Evolutionary conservation across 176 grass and related monocot genomes (phyloP).

Genomic region (Panicum miliaceum): DNA sequence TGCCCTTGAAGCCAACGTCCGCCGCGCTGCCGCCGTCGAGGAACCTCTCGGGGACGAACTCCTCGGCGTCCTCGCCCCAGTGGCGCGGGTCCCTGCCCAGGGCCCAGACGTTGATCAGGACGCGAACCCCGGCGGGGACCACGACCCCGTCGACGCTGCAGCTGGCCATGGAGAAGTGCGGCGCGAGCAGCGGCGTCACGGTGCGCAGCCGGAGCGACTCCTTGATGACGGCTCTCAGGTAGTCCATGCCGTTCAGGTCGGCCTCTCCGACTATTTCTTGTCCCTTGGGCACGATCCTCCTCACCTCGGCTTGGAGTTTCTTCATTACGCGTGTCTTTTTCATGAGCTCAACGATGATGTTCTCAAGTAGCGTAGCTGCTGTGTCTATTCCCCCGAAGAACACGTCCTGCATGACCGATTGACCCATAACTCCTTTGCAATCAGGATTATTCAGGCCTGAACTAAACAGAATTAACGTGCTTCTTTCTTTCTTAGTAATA

Average conservation of each 20-base stretch:
- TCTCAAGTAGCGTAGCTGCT: slow-evolving; percentile 38
- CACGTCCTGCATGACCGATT: slow-evolving; percentile 44
- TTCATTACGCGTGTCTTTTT: slow-evolving; percentile 24
- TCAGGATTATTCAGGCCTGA: neutral
- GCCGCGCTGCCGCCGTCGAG: slow-evolving; percentile 3
- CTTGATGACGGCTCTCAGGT: slow-evolving; percentile 42
- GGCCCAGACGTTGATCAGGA: slow-evolving; percentile 8
- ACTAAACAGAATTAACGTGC: too few relatives aligned
- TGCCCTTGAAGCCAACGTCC: neutral
- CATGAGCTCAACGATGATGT: slow-evolving; percentile 49
- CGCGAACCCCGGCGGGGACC: slow-evolving; percentile 27
- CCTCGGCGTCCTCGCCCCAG: slow-evolving; percentile 29
- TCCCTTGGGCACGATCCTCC: neutral
- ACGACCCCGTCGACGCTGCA: slow-evolving; percentile 42
- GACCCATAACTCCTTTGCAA: too few relatives aligned
- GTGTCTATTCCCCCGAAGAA: slow-evolving; percentile 51
- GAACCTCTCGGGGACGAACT: slow-evolving; percentile 26
- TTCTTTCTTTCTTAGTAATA: too few relatives aligned
- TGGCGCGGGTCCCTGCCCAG: slow-evolving; percentile 16
- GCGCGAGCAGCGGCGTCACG: slow-evolving; percentile 48
- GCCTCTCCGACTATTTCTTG: slow-evolving; percentile 29
- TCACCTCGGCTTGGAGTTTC: slow-evolving; percentile 51
- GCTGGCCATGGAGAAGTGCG: slow-evolving; percentile 39
- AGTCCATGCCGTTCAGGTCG: slow-evolving; percentile 33
- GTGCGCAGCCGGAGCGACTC: slow-evolving; percentile 47